Evolutionary conservation across 139 green algal species (phyloP), one percentile per base, ranked within the genome.

Genomic region (Spirogloea muscicola): DNA sequence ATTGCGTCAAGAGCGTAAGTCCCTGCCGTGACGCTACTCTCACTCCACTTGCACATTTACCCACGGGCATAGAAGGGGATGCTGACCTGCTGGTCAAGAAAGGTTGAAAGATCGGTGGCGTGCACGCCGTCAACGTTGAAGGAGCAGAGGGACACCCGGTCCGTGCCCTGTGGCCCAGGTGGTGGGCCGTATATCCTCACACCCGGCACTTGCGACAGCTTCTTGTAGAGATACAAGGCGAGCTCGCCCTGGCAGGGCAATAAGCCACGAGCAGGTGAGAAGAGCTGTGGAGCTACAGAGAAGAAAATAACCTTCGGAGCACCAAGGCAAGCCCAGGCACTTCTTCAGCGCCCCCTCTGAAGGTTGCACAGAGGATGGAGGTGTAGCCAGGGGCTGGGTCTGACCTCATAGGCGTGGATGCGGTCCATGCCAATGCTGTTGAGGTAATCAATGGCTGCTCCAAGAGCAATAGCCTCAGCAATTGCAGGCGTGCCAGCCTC

Each of bases 401-500:
- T 10, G 29, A 75, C 58, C 72, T 88, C 84, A 59, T 82, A 86
- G 21, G 62, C 51, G 36, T 89, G 73, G 13, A 89, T 62, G 10
- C 57, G 33, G 55, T 83, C 74, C 84, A 89, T 89, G 39, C 80
- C 84, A 48, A 88, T 75, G 7, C 31, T 57, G 16, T 44, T 80
- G 39, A 89, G 58, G 82, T 96, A 97, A 31, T 96, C 88, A 43
- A 71, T 80, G 1, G 89, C 90, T 2, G 84, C 87, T 1, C 88
- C 90, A 25, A 94, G 59, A 3, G 85, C 90, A 38, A 95, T 91
- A 29, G 86, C 87, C 70, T 95, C 91, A 3, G 85, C 94, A 37
- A 99, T 99, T 3, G 91, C 89, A 0, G 95, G 95, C 2, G 95
- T 99, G 58, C 95, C 95, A 0, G 95, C 91, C 83, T 99, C 95